These are phyloP conservation scores for Margaritispora aquatica DNA, from an alignment of 495 filamentous ascomycete genomes.

Conservation along the genomic window DNA sequence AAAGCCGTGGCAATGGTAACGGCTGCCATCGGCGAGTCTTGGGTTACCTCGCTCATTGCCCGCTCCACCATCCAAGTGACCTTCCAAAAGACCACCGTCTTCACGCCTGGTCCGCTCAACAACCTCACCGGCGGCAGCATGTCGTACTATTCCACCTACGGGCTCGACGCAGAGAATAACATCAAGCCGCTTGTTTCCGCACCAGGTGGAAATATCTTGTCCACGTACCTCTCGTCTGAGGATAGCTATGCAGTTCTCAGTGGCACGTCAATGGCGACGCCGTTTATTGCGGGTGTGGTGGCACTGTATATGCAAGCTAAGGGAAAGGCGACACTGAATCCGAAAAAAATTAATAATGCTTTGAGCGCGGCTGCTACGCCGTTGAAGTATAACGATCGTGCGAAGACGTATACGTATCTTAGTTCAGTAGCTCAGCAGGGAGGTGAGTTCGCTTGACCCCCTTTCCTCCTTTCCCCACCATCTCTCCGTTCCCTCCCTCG, in stretches of 20 bases:
- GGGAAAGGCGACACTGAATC: not conserved
- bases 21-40: not conserved
- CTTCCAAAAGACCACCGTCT: not conserved
- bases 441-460: not conserved
- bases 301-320: conserved; percentile 15
- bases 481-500: too few relatives aligned
- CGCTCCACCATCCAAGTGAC: not conserved
- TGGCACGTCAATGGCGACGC: conserved; percentile 49
- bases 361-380: not conserved
- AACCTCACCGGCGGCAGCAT: conserved; percentile 21
- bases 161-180: conserved; percentile 34
- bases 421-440: not conserved
- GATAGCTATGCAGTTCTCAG: conserved; percentile 33
- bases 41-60: not conserved
- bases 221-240: conserved; percentile 34
- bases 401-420: not conserved
- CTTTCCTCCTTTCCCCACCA: too few relatives aligned
- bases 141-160: conserved; percentile 40
- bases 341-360: not conserved
- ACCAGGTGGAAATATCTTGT: conserved; percentile 42
- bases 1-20: not conserved
- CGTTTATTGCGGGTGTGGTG: conserved; percentile 25
- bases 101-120: not conserved
- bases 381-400: not conserved
- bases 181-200: conserved; percentile 36